A percentile compares a stretch with the other conserved stretches of the same genome.
These are phyloP conservation scores for Fusarium camptoceras DNA, from an alignment of 2,329 filamentous ascomycete species.

Conservation along the genomic window DNA sequence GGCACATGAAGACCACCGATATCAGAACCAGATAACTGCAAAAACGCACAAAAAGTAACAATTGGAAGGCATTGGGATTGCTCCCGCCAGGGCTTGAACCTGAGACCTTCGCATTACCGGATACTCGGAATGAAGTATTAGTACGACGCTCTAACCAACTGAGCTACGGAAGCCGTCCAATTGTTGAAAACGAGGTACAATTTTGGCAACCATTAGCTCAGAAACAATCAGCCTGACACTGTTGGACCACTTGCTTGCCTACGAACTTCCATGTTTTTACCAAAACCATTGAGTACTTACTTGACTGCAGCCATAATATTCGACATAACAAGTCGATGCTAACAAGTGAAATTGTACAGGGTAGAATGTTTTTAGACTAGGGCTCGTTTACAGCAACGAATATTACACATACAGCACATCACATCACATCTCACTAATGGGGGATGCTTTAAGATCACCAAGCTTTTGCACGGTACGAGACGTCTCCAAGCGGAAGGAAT, in stretches of 20 bases:
- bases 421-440: background rate
- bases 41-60: slow-evolving; percentile 29
- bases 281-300: background rate
- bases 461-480: background rate
- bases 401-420: no score
- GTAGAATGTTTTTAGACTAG: background rate
- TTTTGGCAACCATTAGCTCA: background rate
- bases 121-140: slow-evolving; percentile 46
- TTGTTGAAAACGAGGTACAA: background rate
- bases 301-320: background rate
- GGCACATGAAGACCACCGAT: background rate
- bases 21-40: background rate
- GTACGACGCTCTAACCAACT: slow-evolving; percentile 52
- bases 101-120: slow-evolving; percentile 49
- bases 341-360: background rate
- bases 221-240: background rate
- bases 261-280: background rate
- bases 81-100: slow-evolving; percentile 51
- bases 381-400: background rate
- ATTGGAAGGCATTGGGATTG: slow-evolving; percentile 42
- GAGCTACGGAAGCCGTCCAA: slow-evolving; percentile 49
- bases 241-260: background rate
- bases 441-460: background rate
- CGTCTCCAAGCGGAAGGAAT: background rate
- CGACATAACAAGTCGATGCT: background rate